phyloP scores from a whole-genome alignment of 2,329 filamentous ascomycete species.

The Neocatenulostroma microsporum region DNA sequence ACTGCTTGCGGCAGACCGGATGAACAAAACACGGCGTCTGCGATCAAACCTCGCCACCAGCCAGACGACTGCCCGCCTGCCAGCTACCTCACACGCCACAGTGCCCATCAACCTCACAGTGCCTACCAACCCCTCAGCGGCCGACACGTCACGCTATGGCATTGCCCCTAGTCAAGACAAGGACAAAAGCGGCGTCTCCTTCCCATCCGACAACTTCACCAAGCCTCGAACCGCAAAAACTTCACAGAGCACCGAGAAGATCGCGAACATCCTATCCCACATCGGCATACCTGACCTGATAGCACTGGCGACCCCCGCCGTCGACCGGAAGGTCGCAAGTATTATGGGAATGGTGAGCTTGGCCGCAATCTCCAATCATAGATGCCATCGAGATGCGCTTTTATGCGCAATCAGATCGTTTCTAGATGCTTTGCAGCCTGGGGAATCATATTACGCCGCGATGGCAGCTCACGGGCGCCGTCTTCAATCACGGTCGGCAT shows the following conservation, averaged over 20 bases:
- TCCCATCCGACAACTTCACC: conserved; percentile 75
- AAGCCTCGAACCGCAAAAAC: conserved; percentile 72
- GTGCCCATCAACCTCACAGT: conserved; percentile 34
- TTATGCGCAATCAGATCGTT: too few species aligned
- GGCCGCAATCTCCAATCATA: too few species aligned
- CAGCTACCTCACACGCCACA: conserved; percentile 17
- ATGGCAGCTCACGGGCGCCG: too few species aligned
- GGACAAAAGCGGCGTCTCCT: conserved; percentile 75
- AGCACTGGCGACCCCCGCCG: conserved; percentile 64
- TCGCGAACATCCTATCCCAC: conserved; percentile 63
- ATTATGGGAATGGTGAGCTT: conserved; percentile 62
- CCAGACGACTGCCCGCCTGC: conserved; percentile 37
- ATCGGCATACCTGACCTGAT: conserved; percentile 63
- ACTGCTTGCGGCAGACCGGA: conserved; percentile 74
- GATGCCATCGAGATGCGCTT: too few species aligned
- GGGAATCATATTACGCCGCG: too few species aligned
- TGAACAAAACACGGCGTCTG: conserved; percentile 66
- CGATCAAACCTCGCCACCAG: conserved; percentile 24
- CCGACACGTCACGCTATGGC: conserved; percentile 72
- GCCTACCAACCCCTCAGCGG: conserved; percentile 55
- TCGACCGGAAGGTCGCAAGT: conserved; percentile 63
- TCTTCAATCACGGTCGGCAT: too few species aligned
- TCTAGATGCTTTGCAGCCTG: too few species aligned
- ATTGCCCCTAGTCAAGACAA: conserved; percentile 68
- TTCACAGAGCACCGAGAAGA: conserved; percentile 66